A percentile compares a stretch with the other conserved stretches of the same genome.
Conservation (phyloP, 2,329 filamentous ascomycete species). For the Nemania sp. region DNA sequence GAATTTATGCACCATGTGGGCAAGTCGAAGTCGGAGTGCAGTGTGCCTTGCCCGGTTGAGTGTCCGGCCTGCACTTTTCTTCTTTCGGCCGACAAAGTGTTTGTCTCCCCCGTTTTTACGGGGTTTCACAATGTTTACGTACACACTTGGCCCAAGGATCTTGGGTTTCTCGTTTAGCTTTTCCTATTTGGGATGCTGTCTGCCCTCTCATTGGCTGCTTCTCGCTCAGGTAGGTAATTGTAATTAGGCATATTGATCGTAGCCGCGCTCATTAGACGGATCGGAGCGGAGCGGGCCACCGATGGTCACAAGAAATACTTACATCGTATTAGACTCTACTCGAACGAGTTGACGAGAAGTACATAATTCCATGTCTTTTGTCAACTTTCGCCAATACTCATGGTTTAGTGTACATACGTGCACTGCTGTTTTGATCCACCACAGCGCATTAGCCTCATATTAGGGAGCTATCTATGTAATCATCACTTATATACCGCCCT, state of each 20-base stretch:
- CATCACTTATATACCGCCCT: background rate
- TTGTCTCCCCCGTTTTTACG: slow-evolving; percentile 26
- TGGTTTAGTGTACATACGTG: background rate
- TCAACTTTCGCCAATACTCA: background rate
- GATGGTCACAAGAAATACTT: slow-evolving; percentile 3
- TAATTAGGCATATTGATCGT: slow-evolving; percentile 14
- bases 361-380: slow-evolving; percentile 6
- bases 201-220: slow-evolving; percentile 26
- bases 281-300: slow-evolving; percentile 29
- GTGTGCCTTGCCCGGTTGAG: slow-evolving; percentile 25
- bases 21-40: slow-evolving; percentile 20
- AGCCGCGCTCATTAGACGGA: slow-evolving; percentile 22
- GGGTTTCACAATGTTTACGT: slow-evolving; percentile 8
- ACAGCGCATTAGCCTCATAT: slow-evolving; percentile 11
- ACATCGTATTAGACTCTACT: no score
- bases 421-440: slow-evolving; percentile 17
- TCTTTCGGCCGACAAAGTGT: slow-evolving; percentile 14
- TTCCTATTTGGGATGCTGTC: slow-evolving; percentile 26
- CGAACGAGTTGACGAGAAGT: slow-evolving; percentile 18
- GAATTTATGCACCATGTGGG: slow-evolving; percentile 19
- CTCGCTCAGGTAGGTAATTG: background rate
- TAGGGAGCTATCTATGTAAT: background rate
- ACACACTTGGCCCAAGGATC: slow-evolving; percentile 8
- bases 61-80: slow-evolving; percentile 11
- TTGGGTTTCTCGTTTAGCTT: slow-evolving; percentile 33